Evolutionary conservation across 345 rosid species (phyloP).

Genomic region (Trapa incisa): DNA sequence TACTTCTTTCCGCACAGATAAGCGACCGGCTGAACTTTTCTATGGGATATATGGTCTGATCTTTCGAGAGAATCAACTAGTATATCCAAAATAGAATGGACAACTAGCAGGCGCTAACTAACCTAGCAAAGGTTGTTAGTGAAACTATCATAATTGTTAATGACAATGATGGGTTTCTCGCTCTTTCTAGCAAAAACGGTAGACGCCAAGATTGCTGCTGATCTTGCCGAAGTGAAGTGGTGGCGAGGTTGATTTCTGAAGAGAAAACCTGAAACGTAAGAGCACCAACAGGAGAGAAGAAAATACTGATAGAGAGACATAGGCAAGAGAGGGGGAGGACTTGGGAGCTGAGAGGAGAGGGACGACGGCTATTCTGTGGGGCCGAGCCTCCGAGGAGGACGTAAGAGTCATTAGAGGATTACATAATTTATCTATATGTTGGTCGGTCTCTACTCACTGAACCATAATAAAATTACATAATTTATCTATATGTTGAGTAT

Average conservation of each 20-base stretch:
- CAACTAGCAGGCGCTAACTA: background rate
- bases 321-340: constrained; percentile 1
- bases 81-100: background rate
- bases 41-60: background rate
- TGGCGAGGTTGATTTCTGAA: constrained; percentile 32
- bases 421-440: too few relatives aligned
- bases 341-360: constrained; percentile 4
- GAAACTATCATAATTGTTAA: constrained; percentile 93
- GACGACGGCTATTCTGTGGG: constrained; percentile 4
- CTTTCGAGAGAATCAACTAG: background rate
- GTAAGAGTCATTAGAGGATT: constrained; percentile 6
- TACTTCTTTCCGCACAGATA: too few relatives aligned
- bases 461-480: too few relatives aligned
- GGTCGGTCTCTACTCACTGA: too few relatives aligned
- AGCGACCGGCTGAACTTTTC: background rate
- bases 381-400: constrained; percentile 9
- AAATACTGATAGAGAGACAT: background rate
- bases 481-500: too few relatives aligned
- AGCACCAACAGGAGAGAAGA: background rate
- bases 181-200: constrained; percentile 16
- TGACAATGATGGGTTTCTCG: constrained; percentile 54
- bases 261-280: background rate
- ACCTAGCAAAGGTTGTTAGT: constrained; percentile 97
- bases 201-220: constrained; percentile 25
- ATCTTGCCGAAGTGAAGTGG: constrained; percentile 25